Evolutionary conservation across 2,329 filamentous ascomycete species (phyloP).

Genomic region (Xylariaceae sp.): DNA sequence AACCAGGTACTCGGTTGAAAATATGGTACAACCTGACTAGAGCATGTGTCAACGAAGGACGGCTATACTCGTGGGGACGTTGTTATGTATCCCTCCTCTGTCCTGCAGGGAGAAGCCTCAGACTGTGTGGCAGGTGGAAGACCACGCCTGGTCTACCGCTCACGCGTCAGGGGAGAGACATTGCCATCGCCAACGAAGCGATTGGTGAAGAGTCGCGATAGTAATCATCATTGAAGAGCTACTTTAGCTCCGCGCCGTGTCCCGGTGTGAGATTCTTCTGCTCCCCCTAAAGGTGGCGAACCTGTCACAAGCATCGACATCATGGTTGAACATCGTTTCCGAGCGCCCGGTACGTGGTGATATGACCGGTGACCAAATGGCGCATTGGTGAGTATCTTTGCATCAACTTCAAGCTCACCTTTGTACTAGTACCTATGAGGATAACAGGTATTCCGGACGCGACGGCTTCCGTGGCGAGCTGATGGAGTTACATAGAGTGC

Average conservation of each 20-base stretch:
- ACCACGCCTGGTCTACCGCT: not conserved
- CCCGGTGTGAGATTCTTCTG: conserved; percentile 5
- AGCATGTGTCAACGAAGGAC: not conserved
- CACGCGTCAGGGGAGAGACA: not conserved
- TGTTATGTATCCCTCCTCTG: not conserved
- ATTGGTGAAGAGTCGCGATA: not conserved
- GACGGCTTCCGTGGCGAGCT: not conserved
- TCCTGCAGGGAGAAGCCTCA: not conserved
- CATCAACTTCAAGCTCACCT: not conserved
- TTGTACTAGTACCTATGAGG: not conserved
- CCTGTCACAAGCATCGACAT: not conserved
- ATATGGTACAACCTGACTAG: not conserved
- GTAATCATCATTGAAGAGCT: not conserved
- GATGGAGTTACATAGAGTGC: conserved; percentile 2
- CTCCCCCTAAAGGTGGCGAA: not conserved
- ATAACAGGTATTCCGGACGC: not conserved
- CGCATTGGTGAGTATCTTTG: not conserved
- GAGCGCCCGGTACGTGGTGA: conserved; percentile 10
- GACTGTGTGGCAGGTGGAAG: not conserved
- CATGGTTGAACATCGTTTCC: conserved; percentile 3
- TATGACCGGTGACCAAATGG: conserved; percentile 1
- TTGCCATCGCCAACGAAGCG: not conserved
- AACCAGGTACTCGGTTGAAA: not conserved
- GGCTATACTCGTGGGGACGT: not conserved
- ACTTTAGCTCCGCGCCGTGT: not conserved